Percentiles rank a stretch among this genome's conserved stretches.
Conservation (phyloP, 345 rosid species). For the Murraya koenigii region DNA sequence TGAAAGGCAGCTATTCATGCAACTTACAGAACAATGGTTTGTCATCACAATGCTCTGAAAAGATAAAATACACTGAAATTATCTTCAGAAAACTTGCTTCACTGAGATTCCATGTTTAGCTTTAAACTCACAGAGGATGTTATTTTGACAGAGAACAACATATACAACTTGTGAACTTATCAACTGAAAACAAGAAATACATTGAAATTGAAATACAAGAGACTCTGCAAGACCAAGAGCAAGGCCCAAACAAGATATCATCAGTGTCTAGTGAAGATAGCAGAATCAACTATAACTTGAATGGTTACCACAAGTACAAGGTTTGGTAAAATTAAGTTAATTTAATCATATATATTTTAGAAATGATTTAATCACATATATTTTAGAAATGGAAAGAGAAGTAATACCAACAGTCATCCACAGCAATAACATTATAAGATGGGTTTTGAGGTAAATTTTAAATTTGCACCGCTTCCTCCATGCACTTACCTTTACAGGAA, state of each 20-base stretch:
- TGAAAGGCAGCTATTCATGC: neutral
- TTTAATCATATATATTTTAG: too few species aligned
- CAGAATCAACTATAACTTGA: neutral
- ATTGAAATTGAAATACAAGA: neutral
- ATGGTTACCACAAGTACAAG: neutral
- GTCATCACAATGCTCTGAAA: neutral
- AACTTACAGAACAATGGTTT: neutral
- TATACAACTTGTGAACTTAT: neutral
- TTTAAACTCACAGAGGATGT: neutral
- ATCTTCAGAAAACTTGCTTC: neutral
- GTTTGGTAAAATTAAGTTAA: neutral
- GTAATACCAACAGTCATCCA: neutral
- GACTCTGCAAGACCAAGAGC: neutral
- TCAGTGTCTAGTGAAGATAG: neutral
- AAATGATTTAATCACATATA: neutral
- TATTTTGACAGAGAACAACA: neutral
- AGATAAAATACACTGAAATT: neutral
- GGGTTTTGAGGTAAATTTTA: neutral
- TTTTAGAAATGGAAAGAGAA: neutral
- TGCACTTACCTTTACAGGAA: slow-evolving; percentile 90
- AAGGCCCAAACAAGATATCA: neutral
- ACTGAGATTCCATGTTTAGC: neutral
- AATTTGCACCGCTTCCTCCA: neutral
- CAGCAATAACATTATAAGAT: neutral
- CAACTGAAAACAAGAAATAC: neutral